Evolutionary conservation across 176 grass and related monocot species (phyloP), one percentile per base, ranked within the genome.

Genomic region (Aegilops bicornis): DNA sequence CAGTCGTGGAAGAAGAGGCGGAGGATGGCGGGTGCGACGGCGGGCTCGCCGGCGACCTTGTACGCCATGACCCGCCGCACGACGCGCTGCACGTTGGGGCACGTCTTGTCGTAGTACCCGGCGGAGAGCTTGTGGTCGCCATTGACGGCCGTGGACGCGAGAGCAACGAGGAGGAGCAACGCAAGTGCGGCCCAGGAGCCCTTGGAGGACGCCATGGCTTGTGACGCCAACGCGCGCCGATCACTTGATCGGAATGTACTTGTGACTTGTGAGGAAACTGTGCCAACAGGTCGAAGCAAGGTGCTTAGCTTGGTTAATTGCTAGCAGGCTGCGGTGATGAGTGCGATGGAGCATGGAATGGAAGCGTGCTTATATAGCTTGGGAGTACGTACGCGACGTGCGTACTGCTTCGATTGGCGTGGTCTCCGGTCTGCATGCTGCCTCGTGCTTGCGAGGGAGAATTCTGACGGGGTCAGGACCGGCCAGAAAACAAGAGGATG

Each of bases 1-100:
- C 94, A 96, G 42, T 96, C 91, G 8, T 91, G 94, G 69, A 96
- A 96, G 85, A 96, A 88, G 89, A 96, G 94, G 62, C 94, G 89
- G n/a, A 96, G 89, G 40, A 92, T 31, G 31, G 95, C 93, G 17
- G 95, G 90, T 0, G 86, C 90, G 74, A 92, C 79, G 2, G 89
- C 6, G 10, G 42, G 88, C 43, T 92, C 69, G 19, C 39, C 61
- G 4, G 32, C 31, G 61, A 94, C 79, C 47, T 60, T 86, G 19
- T 45, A 59, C 35, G 84, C 83, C 69, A 94, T 76, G 3, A 91
- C 88, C 10, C 63, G 67, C 45, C 39, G 70, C 60, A 92, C 90
- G 22, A 89, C 29, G 16, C 15, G 25, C 10, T 89, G 69, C 12
- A 70, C 35, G 19, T 39, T 63, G 19, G 92, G 95, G 77, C 95